These are phyloP conservation scores for Boletus barrowsii DNA, from an alignment of 768 basidiomycete species.

Conservation along the genomic window DNA sequence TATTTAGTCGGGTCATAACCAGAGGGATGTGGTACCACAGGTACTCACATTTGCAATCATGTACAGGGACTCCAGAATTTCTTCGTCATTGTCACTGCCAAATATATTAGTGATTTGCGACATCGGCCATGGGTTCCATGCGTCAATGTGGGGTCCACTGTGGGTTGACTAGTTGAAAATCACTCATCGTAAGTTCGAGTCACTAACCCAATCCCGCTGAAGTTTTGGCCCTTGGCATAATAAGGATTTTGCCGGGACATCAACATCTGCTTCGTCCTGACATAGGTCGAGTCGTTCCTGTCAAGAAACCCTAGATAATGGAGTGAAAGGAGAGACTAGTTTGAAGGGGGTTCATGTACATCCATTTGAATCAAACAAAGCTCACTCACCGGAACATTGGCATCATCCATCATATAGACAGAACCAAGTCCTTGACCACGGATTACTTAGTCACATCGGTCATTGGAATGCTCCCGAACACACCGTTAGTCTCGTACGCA, in stretches of 20 bases:
- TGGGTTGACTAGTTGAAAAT: background rate
- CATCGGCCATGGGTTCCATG: conserved; percentile 83
- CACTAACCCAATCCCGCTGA: conserved; percentile 67
- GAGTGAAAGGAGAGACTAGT: conserved; percentile 69
- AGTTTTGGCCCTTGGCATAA: conserved; percentile 57
- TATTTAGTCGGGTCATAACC: background rate
- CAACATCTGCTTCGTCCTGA: conserved; percentile 60
- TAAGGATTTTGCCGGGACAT: conserved; percentile 70
- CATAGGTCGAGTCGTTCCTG: conserved; percentile 54
- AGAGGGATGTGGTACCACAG: background rate
- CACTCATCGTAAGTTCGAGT: background rate
- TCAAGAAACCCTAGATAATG: conserved; percentile 78
- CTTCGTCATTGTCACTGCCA: conserved; percentile 68
- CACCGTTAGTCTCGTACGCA: conserved; percentile 77
- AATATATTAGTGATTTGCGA: conserved; percentile 72
- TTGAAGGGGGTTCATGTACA: background rate
- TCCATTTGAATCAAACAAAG: background rate
- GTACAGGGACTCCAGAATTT: conserved; percentile 62
- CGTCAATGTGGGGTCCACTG: conserved; percentile 73
- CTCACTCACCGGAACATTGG: conserved; percentile 70
- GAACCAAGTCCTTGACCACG: conserved; percentile 53
- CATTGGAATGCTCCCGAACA: background rate
- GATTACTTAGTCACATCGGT: background rate
- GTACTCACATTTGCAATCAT: conserved; percentile 62
- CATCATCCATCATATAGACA: conserved; percentile 80